Evolutionary conservation across 176 grass and related monocot species (phyloP), one percentile per base, ranked within the genome.

Genomic region (Coix lacrymajobi): DNA sequence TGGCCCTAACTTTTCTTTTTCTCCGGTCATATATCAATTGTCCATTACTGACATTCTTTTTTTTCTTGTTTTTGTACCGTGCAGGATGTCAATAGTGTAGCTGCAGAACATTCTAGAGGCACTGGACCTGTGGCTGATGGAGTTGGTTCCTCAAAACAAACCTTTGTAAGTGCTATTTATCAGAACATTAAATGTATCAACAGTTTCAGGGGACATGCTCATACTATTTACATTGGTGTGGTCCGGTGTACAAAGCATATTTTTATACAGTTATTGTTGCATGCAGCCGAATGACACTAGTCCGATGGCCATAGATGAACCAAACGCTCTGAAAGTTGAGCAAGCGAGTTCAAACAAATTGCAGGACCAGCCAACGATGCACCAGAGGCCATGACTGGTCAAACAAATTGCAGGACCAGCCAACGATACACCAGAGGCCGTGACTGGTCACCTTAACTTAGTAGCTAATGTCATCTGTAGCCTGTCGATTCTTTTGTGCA

Each of bases 251-350:
- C 30, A 75, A 54, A n/a, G 11, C 11, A 12, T 37, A 20, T n/a
- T 36, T 56, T 54, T 69, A n/a, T 69, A 0, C 0, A 4, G 4
- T 88, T 20, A 28, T 77, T 76, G 6, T 57, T 26, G 20, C 45
- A 11, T 85, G 15, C 62, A 95, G 93, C 73, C 58, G 19, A 81
- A 28, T 69, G 90, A 86, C 37, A 22, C 83, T 45, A 92, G 28
- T 85, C 30, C 66, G 6, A 95, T 92, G 90, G 75, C 44, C 17
- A 37, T 95, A 51, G 93, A 88, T 0, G 87, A 88, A 79, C 71
- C 82, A 83, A 66, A 71, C 33, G 38, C 48, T 40, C 32, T 58
- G 22, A 95, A 85, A 73, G 69, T 24, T 40, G 90, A 88, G 62
- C 41, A 38, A 51, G 79, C 88, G 39, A 86, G 56, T 54, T 69